Evolutionary conservation across 805 yeast species (phyloP).

Genomic region (Candida patagonica): DNA sequence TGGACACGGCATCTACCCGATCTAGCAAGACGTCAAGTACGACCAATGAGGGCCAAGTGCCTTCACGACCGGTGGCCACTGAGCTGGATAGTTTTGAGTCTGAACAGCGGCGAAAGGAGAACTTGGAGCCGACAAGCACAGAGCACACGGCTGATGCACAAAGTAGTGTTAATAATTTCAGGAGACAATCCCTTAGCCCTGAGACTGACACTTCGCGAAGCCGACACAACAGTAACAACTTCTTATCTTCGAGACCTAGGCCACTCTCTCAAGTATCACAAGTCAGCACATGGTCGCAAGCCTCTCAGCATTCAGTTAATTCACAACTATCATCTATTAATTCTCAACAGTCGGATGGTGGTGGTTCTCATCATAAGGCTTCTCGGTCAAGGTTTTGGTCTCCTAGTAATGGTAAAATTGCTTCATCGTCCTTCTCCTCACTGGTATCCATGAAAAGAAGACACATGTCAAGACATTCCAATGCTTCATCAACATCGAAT

Average conservation of each 20-base stretch:
- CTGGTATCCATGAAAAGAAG: conserved; percentile 14
- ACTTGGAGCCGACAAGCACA: too few relatives aligned
- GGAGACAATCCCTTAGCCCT: conserved; percentile 1
- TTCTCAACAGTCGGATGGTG: conserved; percentile 16
- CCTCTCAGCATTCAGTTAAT: conserved; percentile 43
- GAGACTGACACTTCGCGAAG: neutral
- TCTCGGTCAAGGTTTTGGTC: conserved; percentile 7
- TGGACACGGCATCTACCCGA: too few relatives aligned
- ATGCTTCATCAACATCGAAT: conserved; percentile 15
- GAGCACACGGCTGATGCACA: neutral
- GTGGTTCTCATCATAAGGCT: conserved; percentile 2
- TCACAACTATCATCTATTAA: conserved; percentile 20
- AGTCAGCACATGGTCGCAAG: conserved; percentile 38
- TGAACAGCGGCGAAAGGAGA: too few relatives aligned
- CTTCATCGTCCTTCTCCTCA: conserved; percentile 23
- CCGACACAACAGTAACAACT: neutral
- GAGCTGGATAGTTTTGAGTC: too few relatives aligned
- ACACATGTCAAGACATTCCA: conserved; percentile 18
- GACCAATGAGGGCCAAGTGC: too few relatives aligned
- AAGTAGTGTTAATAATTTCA: neutral
- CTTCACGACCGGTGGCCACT: too few relatives aligned
- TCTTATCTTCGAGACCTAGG: conserved; percentile 23
- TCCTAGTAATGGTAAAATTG: conserved; percentile 16
- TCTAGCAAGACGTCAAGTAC: too few relatives aligned
- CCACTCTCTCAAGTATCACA: conserved; percentile 47